Percentiles rank a stretch among this genome's conserved stretches.
Evolutionary conservation across 176 grass and related monocot genomes (phyloP).

Genomic region (Eragrostis curvula): DNA sequence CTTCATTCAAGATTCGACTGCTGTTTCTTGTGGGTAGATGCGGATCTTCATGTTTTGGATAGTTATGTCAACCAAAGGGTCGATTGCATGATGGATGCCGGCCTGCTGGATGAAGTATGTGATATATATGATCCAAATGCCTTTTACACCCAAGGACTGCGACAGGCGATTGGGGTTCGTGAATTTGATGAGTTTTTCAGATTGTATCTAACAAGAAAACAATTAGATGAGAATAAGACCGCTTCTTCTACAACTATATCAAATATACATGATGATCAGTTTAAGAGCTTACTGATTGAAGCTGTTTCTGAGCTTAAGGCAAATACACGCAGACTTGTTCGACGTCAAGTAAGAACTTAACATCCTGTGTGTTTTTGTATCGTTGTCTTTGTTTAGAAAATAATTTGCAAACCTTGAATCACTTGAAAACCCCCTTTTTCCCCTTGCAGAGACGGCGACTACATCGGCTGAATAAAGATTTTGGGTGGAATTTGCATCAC

Average conservation of each 20-base stretch:
- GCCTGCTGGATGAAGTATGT: conserved; percentile 75
- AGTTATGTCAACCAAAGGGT: conserved; percentile 77
- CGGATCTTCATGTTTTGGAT: conserved; percentile 72
- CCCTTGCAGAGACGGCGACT: conserved; percentile 59
- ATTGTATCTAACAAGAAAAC: conserved; percentile 50
- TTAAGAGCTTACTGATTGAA: conserved; percentile 72
- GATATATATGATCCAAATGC: conserved; percentile 68
- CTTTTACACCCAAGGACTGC: conserved; percentile 78
- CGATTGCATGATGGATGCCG: conserved; percentile 79
- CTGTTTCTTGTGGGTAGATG: conserved; percentile 95
- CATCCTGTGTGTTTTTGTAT: conserved; percentile 25
- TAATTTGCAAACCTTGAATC: not conserved
- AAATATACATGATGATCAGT: conserved; percentile 39
- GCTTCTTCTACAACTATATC: conserved; percentile 25
- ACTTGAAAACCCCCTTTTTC: not conserved
- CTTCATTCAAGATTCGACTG: conserved; percentile 74
- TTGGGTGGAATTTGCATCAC: conserved; percentile 81
- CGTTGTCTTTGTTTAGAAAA: conserved; percentile 24
- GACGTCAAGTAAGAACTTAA: conserved; percentile 74
- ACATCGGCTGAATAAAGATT: conserved; percentile 64
- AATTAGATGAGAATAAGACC: conserved; percentile 13
- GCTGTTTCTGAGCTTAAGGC: conserved; percentile 75
- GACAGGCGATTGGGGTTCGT: conserved; percentile 89
- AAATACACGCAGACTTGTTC: conserved; percentile 83
- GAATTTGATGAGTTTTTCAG: conserved; percentile 87